Evolutionary conservation across 139 green algal species (phyloP).

Genomic region (Nannochloris sp.): DNA sequence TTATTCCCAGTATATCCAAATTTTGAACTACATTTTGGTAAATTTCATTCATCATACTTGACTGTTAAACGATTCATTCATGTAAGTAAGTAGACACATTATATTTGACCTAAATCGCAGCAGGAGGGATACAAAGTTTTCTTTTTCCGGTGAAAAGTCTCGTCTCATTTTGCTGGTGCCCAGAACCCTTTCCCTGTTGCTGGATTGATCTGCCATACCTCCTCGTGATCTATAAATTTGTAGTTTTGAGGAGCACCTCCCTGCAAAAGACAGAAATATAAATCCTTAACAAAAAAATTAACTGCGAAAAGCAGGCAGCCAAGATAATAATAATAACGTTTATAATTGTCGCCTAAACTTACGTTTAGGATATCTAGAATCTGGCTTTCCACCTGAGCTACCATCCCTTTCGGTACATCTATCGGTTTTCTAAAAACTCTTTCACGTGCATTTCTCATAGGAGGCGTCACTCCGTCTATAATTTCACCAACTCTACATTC

Average conservation of each 20-base stretch:
- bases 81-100: too few relatives aligned
- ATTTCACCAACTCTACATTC: constrained; percentile 31
- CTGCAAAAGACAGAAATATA: constrained; percentile 3
- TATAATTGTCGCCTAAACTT: too few relatives aligned
- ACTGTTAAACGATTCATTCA: too few relatives aligned
- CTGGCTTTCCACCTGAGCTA: constrained; percentile 47
- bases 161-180: constrained; percentile 17
- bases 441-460: constrained; percentile 54
- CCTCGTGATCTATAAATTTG: constrained; percentile 67
- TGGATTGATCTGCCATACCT: constrained; percentile 63
- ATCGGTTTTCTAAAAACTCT: constrained; percentile 52
- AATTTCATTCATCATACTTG: too few relatives aligned
- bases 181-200: constrained; percentile 32
- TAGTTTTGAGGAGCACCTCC: constrained; percentile 52
- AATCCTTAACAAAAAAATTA: constrained; percentile 1
- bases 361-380: constrained; percentile 50
- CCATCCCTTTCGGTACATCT: constrained; percentile 22
- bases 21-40: too few relatives aligned
- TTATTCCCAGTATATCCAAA: too few relatives aligned
- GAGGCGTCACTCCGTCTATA: constrained; percentile 62
- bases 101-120: too few relatives aligned
- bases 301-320: not conserved
- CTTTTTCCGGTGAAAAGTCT: too few relatives aligned
- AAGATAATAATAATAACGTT: constrained; percentile 2
- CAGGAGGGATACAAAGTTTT: too few relatives aligned